Base-by-base conservation (phyloP, 192 early-diverging fungal species). In the Allomyces macrogynus region DNA sequence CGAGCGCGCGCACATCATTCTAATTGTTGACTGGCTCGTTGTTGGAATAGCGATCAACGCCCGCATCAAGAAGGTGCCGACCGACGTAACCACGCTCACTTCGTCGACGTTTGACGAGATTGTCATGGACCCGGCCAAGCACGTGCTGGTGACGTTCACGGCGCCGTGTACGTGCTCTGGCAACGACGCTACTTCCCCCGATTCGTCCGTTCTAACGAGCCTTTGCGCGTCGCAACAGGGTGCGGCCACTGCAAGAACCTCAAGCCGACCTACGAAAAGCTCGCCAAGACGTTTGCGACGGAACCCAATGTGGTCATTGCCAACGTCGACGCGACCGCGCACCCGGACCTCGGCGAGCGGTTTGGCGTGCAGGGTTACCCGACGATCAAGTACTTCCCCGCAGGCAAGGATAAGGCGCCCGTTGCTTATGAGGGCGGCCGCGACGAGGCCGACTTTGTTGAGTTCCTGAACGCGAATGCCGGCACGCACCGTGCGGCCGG, bases 121-220 rank as follows among this genome's bases (percentile, higher is more conserved):
- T 57, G 90, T 86, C 18, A 68, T 88, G 54, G 80, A 87, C 66
- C 73, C 84, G 49, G 69, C 77, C 67, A 88, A 85, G 68, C 86
- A 82, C 72, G 85, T 84, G 8, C 73, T 99, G 67, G 93, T 95
- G 27, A 88, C 91, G 74, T 96, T 95, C 73, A 93, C 86, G 75
- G 93, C 93, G 22, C 85, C 86, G 23, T 94, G 89, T 40, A 40
- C 32, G 32, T 40, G 5, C 7, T 40, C 32, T n/a, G n/a, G n/a
- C n/a, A n/a, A n/a, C n/a, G n/a, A n/a, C n/a, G n/a, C n/a, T n/a
- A n/a, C n/a, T n/a, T n/a, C n/a, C n/a, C n/a, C n/a, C n/a, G n/a
- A n/a, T n/a, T n/a, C n/a, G n/a, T n/a, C n/a, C n/a, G n/a, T n/a
- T n/a, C n/a, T n/a, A n/a, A n/a, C n/a, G n/a, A n/a, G n/a, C n/a